Conservation (phyloP, 331 rosid genomes). For the Cucumis variabilis region DNA sequence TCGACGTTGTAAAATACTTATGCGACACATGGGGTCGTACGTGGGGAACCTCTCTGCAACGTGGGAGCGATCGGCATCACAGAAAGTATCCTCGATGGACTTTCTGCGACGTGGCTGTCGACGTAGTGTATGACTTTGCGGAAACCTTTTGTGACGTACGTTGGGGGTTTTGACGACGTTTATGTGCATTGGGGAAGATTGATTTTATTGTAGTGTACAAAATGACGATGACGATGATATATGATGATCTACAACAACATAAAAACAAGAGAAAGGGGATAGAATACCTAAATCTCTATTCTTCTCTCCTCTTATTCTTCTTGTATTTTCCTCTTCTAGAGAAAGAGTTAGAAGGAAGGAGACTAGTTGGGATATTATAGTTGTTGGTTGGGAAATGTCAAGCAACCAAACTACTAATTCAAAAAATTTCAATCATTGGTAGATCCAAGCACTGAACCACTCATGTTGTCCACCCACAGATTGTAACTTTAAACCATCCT, state of each 20-base stretch:
- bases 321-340: slow-evolving; percentile 22
- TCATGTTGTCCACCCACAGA: slow-evolving; percentile 5
- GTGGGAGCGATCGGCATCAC: too few relatives aligned
- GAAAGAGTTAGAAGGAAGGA: slow-evolving; percentile 27
- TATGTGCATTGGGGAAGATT: too few relatives aligned
- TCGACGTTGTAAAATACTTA: too few relatives aligned
- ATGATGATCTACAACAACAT: neutral
- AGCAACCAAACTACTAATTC: slow-evolving; percentile 21
- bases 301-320: slow-evolving; percentile 25
- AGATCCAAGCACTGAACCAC: neutral
- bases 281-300: slow-evolving; percentile 17
- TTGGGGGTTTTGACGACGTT: too few relatives aligned
- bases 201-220: too few relatives aligned
- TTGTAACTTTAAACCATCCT: neutral
- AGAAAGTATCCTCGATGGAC: too few relatives aligned
- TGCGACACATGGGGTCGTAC: too few relatives aligned
- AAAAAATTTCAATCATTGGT: slow-evolving; percentile 1
- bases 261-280: neutral
- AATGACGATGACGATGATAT: neutral
- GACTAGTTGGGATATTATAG: slow-evolving; percentile 2
- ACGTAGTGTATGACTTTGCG: too few relatives aligned
- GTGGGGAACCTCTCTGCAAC: too few relatives aligned
- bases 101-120: too few relatives aligned
- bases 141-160: too few relatives aligned
- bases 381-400: slow-evolving; percentile 12